Evolutionary conservation across 2,329 filamentous ascomycete genomes (phyloP), one percentile per base, ranked within the genome.

Genomic region (Pezicula neosporulosa): DNA sequence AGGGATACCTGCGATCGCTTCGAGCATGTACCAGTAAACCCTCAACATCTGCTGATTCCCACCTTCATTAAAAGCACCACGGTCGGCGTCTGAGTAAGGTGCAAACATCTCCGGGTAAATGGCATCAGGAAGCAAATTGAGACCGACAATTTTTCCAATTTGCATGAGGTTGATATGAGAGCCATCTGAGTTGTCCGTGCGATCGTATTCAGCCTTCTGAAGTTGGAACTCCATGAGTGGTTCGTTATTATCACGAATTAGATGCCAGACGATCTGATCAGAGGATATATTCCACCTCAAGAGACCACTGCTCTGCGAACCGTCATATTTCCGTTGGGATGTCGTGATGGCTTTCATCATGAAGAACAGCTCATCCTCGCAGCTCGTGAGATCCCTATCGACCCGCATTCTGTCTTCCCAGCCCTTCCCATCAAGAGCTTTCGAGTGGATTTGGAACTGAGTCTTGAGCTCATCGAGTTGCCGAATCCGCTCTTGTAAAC

Each of bases 301-400:
- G 38, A 97, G 75, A 6, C 91, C 91, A 53, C 83, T 92, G 51
- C 85, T 87, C 56, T 90, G 82, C 6, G 84, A 82, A 46, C 81
- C 81, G 54, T 96, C 90, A 56, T 84, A 85, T 66, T 92, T 94
- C 53, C 91, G 81, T 70, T 99, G 94, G 5, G 93, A 95, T 3
- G 91, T 95, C 1, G 94, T 99, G 66, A 99, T 99, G 37, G 94
- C 95, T 64, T 99, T 97, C 94, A 99, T 97, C 76, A 99, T 89
- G 73, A 99, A 99, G 77, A 99, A 99, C 8, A 99, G 73, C 69
- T 99, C 95, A 63, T 99, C 94, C 68, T 97, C 94, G 63, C 90
- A 97, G 18, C 84, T 84, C 9, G 90, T 83, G 47, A 99, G 75
- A 66, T 99, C 94, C 47, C 89, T 86, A 66, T 99, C 94, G 41